Conservation (phyloP, 2,329 filamentous ascomycete species). For the Cladobotryum protrusum region DNA sequence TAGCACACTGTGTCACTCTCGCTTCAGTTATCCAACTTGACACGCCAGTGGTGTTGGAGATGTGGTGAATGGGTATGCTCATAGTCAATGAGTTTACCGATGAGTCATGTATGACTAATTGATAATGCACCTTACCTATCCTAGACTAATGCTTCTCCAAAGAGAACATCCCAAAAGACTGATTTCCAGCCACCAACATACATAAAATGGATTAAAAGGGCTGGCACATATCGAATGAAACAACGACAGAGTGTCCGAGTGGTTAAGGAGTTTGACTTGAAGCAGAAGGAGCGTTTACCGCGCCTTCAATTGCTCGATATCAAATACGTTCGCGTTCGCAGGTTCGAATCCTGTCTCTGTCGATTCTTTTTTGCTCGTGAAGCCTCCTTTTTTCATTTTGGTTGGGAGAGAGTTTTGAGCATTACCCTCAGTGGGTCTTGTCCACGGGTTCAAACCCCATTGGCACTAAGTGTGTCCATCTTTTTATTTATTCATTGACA, state of each 20-base stretch:
- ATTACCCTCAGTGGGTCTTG: too few relatives aligned
- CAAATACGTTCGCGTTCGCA: background rate
- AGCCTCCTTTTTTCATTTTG: background rate
- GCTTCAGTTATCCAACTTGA: too few relatives aligned
- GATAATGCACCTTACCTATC: too few relatives aligned
- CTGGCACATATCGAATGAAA: too few relatives aligned
- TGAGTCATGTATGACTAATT: too few relatives aligned
- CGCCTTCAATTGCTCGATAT: background rate
- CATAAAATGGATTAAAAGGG: background rate
- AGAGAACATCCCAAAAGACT: too few relatives aligned
- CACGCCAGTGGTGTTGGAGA: too few relatives aligned
- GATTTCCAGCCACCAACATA: too few relatives aligned
- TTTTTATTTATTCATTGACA: background rate
- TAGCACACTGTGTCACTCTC: too few relatives aligned
- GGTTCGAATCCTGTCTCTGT: slow-evolving; percentile 5
- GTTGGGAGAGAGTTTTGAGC: background rate
- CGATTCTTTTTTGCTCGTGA: slow-evolving; percentile 5
- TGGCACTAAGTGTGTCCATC: background rate
- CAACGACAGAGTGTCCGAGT: slow-evolving; percentile 1
- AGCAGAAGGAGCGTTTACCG: background rate
- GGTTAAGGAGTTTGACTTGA: slow-evolving; percentile 1
- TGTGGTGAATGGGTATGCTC: too few relatives aligned
- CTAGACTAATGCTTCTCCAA: too few relatives aligned
- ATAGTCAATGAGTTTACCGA: too few relatives aligned
- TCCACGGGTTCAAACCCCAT: background rate